Percentiles rank a stretch among this genome's conserved stretches.
These are phyloP conservation scores for Cryptococcus amylolentus DNA, from an alignment of 1,284 basidiomycete species.

Conservation along the genomic window DNA sequence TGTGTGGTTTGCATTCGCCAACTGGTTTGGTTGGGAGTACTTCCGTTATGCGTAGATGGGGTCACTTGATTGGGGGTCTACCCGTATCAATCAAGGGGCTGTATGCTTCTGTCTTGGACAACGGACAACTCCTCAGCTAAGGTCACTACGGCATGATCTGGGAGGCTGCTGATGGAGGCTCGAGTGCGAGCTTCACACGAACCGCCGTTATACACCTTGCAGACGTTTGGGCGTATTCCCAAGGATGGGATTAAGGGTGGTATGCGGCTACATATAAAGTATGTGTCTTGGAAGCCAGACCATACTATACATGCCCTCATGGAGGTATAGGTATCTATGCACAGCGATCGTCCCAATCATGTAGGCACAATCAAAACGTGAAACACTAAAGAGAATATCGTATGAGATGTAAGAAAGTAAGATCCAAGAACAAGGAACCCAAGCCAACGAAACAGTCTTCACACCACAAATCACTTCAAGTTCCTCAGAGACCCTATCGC, in stretches of 20 bases:
- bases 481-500: neutral
- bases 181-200: no score
- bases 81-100: neutral
- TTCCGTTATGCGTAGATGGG: constrained; percentile 68
- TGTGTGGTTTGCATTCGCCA: constrained; percentile 86
- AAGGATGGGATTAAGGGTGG: neutral
- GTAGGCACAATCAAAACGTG: neutral
- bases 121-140: no score
- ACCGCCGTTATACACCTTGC: no score
- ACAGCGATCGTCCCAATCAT: neutral
- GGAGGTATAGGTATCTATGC: neutral
- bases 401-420: neutral
- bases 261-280: no score
- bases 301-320: neutral
- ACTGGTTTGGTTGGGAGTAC: constrained; percentile 96
- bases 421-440: neutral
- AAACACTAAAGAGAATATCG: neutral
- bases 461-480: neutral
- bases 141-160: no score
- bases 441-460: neutral
- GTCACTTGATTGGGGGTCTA: neutral
- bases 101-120: no score
- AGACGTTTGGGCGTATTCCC: no score
- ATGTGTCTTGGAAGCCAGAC: no score
- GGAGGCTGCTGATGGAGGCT: no score